Evolutionary conservation across 2,329 filamentous ascomycete genomes (phyloP).

Genomic region (Fusarium beomiforme): DNA sequence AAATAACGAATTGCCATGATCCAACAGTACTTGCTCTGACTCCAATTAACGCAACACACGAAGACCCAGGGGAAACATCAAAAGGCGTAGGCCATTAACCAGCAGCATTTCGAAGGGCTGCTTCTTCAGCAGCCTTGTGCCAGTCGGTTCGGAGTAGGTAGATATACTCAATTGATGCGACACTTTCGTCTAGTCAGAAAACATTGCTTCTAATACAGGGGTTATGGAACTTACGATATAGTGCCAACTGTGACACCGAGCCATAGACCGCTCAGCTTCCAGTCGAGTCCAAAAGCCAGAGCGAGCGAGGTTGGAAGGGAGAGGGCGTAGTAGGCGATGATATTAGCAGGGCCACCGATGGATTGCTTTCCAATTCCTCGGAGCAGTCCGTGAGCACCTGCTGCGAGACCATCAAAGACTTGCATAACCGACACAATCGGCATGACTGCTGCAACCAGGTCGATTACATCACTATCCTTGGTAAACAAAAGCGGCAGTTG

Average conservation of each 20-base stretch:
- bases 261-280: slow-evolving; percentile 87
- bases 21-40: background rate
- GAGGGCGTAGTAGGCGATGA: slow-evolving; percentile 86
- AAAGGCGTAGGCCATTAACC: slow-evolving; percentile 44
- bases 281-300: slow-evolving; percentile 78
- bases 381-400: slow-evolving; percentile 84
- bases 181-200: slow-evolving; percentile 50
- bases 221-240: slow-evolving; percentile 58
- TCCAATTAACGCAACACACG: background rate
- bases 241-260: slow-evolving; percentile 79
- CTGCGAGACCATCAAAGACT: slow-evolving; percentile 83
- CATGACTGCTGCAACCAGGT: slow-evolving; percentile 73
- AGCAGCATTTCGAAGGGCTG: slow-evolving; percentile 60
- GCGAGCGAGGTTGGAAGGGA: slow-evolving; percentile 86
- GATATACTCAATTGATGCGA: slow-evolving; percentile 62
- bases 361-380: slow-evolving; percentile 89
- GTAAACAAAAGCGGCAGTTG: slow-evolving; percentile 83
- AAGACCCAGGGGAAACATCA: background rate
- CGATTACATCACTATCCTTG: slow-evolving; percentile 75
- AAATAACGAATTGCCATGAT: background rate
- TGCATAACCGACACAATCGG: slow-evolving; percentile 90
- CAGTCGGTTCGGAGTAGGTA: slow-evolving; percentile 64
- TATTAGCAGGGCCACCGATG: slow-evolving; percentile 87
- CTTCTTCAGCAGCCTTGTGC: slow-evolving; percentile 63
- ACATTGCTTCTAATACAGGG: background rate